These are phyloP conservation scores for Phaeophleospora eucalypticola DNA, from an alignment of 2,329 filamentous ascomycete genomes.

Conservation along the genomic window DNA sequence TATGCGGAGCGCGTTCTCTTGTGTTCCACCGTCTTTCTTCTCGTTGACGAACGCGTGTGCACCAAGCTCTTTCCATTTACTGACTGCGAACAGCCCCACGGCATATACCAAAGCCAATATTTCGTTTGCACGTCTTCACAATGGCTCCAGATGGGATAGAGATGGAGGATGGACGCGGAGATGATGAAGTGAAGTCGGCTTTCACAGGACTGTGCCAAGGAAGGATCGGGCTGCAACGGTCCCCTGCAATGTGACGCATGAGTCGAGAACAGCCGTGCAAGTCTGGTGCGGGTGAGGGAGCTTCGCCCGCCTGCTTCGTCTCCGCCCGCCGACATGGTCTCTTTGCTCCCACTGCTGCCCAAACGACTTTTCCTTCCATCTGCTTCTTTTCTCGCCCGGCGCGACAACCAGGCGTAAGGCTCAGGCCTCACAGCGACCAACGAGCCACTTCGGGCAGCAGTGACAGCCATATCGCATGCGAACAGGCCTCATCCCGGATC, in stretches of 20 bases:
- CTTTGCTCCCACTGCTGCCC: neutral
- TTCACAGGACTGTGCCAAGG: neutral
- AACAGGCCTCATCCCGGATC: constrained; percentile 3
- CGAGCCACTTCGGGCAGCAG: neutral
- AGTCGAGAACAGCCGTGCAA: neutral
- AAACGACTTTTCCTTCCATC: neutral
- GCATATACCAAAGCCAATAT: too few species aligned
- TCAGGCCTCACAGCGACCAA: neutral
- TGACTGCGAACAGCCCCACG: too few species aligned
- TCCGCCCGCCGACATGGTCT: neutral
- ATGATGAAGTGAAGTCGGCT: neutral
- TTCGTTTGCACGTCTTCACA: too few species aligned
- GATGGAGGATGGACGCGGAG: too few species aligned
- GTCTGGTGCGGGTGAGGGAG: neutral
- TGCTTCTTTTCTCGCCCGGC: neutral
- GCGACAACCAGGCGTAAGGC: neutral
- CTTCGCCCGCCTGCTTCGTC: neutral
- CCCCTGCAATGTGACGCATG: neutral
- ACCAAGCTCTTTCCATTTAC: too few species aligned
- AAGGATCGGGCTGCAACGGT: neutral
- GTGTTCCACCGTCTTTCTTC: too few species aligned
- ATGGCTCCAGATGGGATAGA: too few species aligned
- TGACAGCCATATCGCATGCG: neutral
- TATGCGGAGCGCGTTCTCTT: too few species aligned
- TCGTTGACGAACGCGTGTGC: too few species aligned